Percentiles rank a stretch among this genome's conserved stretches.
Evolutionary conservation across 495 filamentous ascomycete genomes (phyloP).

Genomic region (Hypoxylon fuscum): DNA sequence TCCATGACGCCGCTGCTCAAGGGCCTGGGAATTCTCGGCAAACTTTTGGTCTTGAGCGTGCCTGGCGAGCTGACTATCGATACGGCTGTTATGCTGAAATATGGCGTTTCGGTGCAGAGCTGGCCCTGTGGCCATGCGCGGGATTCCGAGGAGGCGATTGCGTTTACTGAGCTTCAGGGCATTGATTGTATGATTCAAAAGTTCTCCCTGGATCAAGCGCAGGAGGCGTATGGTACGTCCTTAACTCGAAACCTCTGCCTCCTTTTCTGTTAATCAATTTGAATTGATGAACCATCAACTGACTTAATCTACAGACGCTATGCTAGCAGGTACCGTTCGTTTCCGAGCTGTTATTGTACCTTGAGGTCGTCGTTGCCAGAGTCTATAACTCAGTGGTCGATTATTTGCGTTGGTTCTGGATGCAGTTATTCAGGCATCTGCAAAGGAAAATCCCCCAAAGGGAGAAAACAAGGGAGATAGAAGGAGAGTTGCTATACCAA

Average conservation of each 20-base stretch:
- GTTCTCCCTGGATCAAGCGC: slow-evolving; percentile 65
- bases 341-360: slow-evolving; percentile 46
- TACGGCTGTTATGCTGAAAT: slow-evolving; percentile 54
- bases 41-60: slow-evolving; percentile 62
- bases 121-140: slow-evolving; percentile 68
- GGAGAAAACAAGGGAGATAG: too few species aligned
- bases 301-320: slow-evolving; percentile 33
- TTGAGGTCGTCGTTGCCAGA: too few species aligned
- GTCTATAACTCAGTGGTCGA: too few species aligned
- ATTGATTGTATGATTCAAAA: slow-evolving; percentile 70
- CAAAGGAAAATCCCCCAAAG: too few species aligned
- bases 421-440: too few species aligned
- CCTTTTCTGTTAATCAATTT: too few species aligned
- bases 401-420: too few species aligned
- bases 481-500: too few species aligned
- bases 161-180: slow-evolving; percentile 63
- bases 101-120: slow-evolving; percentile 61
- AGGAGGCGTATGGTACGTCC: slow-evolving; percentile 52
- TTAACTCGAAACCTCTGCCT: background rate
- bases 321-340: slow-evolving; percentile 47
- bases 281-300: too few species aligned
- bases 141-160: slow-evolving; percentile 70
- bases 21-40: slow-evolving; percentile 62
- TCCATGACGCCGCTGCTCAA: slow-evolving; percentile 61
- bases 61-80: slow-evolving; percentile 60